Conservation (phyloP, 2,329 filamentous ascomycete genomes). For the Geosmithia putterillii region DNA sequence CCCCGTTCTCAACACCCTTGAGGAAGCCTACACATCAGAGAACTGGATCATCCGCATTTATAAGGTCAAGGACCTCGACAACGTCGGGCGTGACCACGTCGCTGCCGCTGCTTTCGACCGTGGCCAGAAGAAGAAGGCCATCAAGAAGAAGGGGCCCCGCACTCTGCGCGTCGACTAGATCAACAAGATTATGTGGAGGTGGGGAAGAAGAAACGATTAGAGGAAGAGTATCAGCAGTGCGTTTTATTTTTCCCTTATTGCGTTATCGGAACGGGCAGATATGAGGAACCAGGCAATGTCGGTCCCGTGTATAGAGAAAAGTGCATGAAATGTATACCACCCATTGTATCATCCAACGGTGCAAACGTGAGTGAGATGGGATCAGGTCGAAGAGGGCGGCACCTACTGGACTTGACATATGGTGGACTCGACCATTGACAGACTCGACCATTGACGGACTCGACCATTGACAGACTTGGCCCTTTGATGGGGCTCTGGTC, state of each 20-base stretch:
- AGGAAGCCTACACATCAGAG: constrained; percentile 97
- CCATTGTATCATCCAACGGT: background rate
- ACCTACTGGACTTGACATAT: too few species aligned
- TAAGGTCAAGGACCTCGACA: constrained; percentile 99
- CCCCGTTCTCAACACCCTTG: constrained; percentile 75
- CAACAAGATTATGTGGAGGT: constrained; percentile 1
- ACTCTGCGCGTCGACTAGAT: constrained; percentile 59
- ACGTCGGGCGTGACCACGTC: constrained; percentile 80
- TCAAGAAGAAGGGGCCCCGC: constrained; percentile 57
- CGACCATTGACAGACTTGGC: too few species aligned
- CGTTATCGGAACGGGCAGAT: background rate
- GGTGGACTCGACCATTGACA: too few species aligned
- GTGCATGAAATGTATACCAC: constrained; percentile 1
- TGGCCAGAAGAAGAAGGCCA: constrained; percentile 76
- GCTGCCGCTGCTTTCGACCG: constrained; percentile 58
- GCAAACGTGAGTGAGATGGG: background rate
- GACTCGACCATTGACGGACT: too few species aligned
- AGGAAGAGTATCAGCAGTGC: background rate
- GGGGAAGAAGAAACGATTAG: background rate
- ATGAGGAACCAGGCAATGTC: background rate
- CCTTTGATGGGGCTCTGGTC: too few species aligned
- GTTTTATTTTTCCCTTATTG: background rate
- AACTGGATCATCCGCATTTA: constrained; percentile 99
- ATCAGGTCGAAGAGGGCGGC: background rate
- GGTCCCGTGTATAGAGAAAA: background rate